These are phyloP conservation scores for Testicularia cyperi DNA, from an alignment of 1,284 basidiomycete species.

Conservation along the genomic window DNA sequence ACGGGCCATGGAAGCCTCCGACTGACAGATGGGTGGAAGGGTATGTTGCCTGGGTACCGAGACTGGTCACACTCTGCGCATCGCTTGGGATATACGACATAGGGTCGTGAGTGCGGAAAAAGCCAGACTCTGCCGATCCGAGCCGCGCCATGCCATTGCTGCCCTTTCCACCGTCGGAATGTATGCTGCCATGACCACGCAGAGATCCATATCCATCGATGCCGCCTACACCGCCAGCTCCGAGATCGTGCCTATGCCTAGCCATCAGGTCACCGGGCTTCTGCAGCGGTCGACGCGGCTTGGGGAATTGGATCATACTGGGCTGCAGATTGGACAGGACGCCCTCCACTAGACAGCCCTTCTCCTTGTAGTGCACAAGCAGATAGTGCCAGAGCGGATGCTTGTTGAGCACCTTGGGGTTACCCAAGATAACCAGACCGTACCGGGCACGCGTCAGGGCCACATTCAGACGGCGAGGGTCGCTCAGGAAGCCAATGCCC, in stretches of 20 bases:
- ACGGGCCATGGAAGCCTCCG: slow-evolving; percentile 23
- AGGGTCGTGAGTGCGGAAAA: slow-evolving; percentile 92
- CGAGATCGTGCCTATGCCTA: slow-evolving; percentile 43
- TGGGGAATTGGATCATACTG: slow-evolving; percentile 91
- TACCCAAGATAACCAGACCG: slow-evolving; percentile 94
- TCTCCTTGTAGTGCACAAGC: slow-evolving; percentile 97
- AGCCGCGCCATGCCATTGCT: neutral
- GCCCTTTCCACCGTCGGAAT: slow-evolving; percentile 6
- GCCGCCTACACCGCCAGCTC: too few relatives aligned
- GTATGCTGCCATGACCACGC: slow-evolving; percentile 1
- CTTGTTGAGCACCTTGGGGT: slow-evolving; percentile 98
- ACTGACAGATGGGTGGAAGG: slow-evolving; percentile 37
- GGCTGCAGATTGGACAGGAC: slow-evolving; percentile 93
- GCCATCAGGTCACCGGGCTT: slow-evolving; percentile 53
- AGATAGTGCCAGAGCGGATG: slow-evolving; percentile 87
- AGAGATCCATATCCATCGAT: slow-evolving; percentile 9
- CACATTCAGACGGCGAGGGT: slow-evolving; percentile 93
- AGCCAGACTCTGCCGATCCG: slow-evolving; percentile 76
- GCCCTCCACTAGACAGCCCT: slow-evolving; percentile 88
- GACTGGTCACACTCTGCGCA: slow-evolving; percentile 45
- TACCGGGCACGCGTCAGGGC: slow-evolving; percentile 97
- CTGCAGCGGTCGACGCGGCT: slow-evolving; percentile 48
- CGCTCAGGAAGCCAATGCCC: slow-evolving; percentile 98
- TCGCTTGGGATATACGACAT: slow-evolving; percentile 93
- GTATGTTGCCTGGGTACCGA: slow-evolving; percentile 52